Percentiles rank a stretch among this genome's conserved stretches.
Evolutionary conservation across 495 filamentous ascomycete genomes (phyloP).

Genomic region (Xylaria curta): DNA sequence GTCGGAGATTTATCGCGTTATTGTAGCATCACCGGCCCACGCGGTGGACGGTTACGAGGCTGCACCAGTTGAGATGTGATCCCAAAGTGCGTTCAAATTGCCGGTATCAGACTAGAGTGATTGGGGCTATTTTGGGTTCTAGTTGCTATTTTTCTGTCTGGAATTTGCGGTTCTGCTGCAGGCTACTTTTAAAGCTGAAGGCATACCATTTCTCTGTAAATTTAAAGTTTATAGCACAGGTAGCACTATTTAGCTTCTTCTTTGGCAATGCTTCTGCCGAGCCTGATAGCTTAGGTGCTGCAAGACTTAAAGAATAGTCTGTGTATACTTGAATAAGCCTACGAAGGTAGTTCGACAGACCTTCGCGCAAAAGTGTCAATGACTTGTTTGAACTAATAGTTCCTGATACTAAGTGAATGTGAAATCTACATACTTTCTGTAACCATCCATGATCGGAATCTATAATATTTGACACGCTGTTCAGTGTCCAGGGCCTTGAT

Average conservation of each 20-base stretch:
- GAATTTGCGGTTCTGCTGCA: not conserved
- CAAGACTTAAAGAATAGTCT: not conserved
- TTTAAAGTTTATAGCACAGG: not conserved
- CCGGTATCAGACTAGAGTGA: not conserved
- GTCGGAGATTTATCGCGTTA: constrained; percentile 33
- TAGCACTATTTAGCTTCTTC: not conserved
- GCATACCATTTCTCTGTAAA: not conserved
- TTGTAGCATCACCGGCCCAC: constrained; percentile 32
- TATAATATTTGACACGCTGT: not conserved
- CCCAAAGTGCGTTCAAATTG: not conserved
- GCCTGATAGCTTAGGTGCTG: not conserved
- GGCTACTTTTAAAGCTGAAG: not conserved
- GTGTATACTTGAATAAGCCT: not conserved
- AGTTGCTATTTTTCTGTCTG: not conserved
- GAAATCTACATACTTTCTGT: not conserved
- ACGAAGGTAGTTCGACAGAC: not conserved
- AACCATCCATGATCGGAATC: not conserved
- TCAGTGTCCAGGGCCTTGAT: not conserved
- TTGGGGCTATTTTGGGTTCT: not conserved
- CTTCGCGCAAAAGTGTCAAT: not conserved
- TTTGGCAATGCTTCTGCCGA: not conserved
- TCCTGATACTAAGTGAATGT: not conserved
- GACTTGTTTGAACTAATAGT: no score
- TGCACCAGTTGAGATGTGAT: not conserved
- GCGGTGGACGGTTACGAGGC: not conserved